phyloP scores from a whole-genome alignment of 2,329 filamentous ascomycete species.

The Paraphaeosphaeria minitans region DNA sequence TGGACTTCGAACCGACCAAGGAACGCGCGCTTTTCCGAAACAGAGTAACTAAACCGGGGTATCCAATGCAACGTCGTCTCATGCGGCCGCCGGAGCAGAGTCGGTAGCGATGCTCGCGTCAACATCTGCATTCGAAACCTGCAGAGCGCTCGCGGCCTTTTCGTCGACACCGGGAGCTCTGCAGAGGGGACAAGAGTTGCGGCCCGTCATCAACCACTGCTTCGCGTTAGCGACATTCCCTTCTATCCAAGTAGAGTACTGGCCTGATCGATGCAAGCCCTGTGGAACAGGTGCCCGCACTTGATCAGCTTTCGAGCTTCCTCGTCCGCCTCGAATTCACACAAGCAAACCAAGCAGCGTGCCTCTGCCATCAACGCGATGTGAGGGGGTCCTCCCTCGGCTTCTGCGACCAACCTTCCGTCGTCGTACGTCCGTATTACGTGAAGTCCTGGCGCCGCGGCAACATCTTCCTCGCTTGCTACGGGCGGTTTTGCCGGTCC shows the following conservation, averaged over 20 bases:
- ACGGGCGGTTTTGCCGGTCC: conserved; percentile 72
- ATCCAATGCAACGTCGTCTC: neutral
- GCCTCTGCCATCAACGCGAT: conserved; percentile 48
- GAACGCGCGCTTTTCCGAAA: neutral
- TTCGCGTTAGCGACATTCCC: conserved; percentile 17
- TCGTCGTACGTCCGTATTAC: conserved; percentile 51
- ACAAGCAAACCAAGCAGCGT: conserved; percentile 69
- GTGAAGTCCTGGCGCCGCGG: conserved; percentile 65
- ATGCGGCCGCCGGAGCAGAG: conserved; percentile 2
- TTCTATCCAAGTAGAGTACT: conserved; percentile 23
- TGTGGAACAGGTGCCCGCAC: conserved; percentile 71
- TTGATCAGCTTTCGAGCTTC: conserved; percentile 65
- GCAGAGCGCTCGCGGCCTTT: conserved; percentile 29
- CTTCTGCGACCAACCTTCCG: conserved; percentile 54
- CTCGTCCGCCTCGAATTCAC: conserved; percentile 67
- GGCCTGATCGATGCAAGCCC: conserved; percentile 72
- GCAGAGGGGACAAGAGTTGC: conserved; percentile 68
- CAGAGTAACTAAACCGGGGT: neutral
- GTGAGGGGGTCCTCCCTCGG: conserved; percentile 45
- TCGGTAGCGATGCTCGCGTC: conserved; percentile 6
- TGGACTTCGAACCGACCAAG: neutral
- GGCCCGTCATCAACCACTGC: conserved; percentile 71
- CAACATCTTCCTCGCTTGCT: conserved; percentile 67
- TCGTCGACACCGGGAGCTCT: conserved; percentile 64
- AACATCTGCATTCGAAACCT: conserved; percentile 6